These are phyloP conservation scores for Diaporthe destruens DNA, from an alignment of 2,329 filamentous ascomycete species.

Conservation along the genomic window DNA sequence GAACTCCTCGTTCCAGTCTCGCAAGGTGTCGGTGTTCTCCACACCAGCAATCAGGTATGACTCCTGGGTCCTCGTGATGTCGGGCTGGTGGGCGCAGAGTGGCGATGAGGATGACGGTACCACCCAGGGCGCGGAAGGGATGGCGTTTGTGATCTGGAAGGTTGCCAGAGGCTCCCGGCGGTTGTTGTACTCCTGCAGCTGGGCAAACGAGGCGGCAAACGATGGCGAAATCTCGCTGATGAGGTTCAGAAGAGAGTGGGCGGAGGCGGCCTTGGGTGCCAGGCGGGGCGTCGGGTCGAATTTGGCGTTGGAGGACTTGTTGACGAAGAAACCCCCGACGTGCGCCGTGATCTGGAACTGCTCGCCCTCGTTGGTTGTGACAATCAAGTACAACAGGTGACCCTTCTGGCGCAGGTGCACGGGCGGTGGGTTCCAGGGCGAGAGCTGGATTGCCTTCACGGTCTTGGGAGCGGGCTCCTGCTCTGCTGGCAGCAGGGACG, in stretches of 20 bases:
- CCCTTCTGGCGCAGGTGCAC: constrained; percentile 91
- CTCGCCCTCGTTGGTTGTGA: constrained; percentile 94
- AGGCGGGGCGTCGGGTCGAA: constrained; percentile 90
- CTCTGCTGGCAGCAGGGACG: constrained; percentile 77
- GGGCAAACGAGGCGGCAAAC: constrained; percentile 80
- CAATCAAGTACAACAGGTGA: constrained; percentile 89
- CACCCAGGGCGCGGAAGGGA: constrained; percentile 92
- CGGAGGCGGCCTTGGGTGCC: constrained; percentile 80
- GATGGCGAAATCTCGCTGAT: constrained; percentile 85
- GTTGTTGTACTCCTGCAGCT: constrained; percentile 87
- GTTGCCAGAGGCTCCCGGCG: constrained; percentile 89
- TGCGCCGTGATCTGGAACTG: constrained; percentile 94
- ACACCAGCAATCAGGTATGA: constrained; percentile 89
- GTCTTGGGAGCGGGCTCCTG: constrained; percentile 84
- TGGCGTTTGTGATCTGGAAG: constrained; percentile 95
- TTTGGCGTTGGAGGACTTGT: constrained; percentile 94
- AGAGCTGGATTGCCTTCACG: constrained; percentile 88
- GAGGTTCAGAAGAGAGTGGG: constrained; percentile 88
- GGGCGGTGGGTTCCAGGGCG: constrained; percentile 96
- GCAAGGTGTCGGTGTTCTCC: constrained; percentile 92
- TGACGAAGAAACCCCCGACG: constrained; percentile 95
- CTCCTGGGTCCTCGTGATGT: constrained; percentile 92
- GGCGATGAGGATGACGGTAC: constrained; percentile 75
- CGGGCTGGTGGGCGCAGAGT: constrained; percentile 79
- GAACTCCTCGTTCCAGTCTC: constrained; percentile 99